These are phyloP conservation scores for Apiospora malaysiana DNA, from an alignment of 2,329 filamentous ascomycete genomes.

Conservation along the genomic window DNA sequence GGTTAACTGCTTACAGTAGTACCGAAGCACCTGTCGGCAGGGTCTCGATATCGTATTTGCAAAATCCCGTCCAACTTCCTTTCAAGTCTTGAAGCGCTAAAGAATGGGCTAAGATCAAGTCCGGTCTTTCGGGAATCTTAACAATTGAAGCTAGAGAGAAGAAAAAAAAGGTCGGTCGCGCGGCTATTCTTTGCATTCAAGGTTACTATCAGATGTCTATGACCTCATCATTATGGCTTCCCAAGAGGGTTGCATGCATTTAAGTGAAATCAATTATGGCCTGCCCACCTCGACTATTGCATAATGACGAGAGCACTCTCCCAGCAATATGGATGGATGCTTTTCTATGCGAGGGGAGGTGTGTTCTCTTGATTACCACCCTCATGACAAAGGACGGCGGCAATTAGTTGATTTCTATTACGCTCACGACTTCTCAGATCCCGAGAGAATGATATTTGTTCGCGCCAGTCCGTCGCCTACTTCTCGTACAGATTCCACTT, in stretches of 20 bases:
- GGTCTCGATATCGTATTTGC: conserved; percentile 1
- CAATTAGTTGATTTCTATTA: neutral
- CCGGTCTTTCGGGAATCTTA: conserved; percentile 5
- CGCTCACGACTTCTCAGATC: neutral
- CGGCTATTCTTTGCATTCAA: neutral
- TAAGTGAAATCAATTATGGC: neutral
- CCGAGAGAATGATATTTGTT: neutral
- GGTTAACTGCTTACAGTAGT: neutral
- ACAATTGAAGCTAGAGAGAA: neutral
- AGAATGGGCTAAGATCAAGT: neutral
- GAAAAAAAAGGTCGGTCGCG: neutral
- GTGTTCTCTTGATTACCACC: neutral
- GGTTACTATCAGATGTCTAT: conserved; percentile 23
- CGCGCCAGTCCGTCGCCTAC: neutral
- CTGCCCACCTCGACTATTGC: neutral
- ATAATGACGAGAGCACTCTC: neutral
- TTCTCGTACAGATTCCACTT: neutral
- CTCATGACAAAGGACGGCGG: neutral
- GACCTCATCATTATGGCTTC: conserved; percentile 23
- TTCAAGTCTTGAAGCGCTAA: neutral
- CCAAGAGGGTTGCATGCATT: neutral
- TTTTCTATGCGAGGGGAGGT: neutral
- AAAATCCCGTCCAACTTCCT: neutral
- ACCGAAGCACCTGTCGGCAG: neutral
- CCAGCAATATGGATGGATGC: neutral